phyloP scores from a whole-genome alignment of 169 alveolate genomes.

The Toxoplasma gondii region DNA sequence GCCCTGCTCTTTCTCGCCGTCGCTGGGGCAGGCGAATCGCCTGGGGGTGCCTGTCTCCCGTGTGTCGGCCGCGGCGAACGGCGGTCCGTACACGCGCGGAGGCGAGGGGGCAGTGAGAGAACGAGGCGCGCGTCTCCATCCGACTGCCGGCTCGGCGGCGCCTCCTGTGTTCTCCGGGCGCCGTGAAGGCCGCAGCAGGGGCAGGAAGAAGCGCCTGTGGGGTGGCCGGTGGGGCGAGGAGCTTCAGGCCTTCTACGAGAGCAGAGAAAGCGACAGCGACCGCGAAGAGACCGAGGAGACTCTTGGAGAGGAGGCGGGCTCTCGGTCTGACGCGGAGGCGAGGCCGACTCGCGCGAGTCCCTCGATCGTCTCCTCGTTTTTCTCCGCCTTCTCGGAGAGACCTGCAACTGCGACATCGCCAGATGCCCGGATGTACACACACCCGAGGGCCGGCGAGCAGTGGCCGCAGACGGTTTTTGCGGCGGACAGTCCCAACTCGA shows the following conservation, averaged over 20 bases:
- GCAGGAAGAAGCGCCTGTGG: slow-evolving; percentile 24
- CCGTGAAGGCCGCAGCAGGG: neutral
- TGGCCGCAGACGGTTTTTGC: too few species aligned
- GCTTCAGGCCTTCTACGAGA: slow-evolving; percentile 28
- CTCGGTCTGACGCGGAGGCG: neutral
- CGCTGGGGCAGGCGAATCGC: too few species aligned
- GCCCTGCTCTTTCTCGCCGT: too few species aligned
- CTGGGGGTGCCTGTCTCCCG: too few species aligned
- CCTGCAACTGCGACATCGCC: neutral
- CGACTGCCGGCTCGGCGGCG: neutral
- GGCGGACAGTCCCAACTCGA: too few species aligned
- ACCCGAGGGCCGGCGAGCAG: neutral
- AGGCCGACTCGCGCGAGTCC: neutral
- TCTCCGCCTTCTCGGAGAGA: neutral
- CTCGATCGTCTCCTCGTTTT: neutral
- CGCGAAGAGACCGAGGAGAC: neutral
- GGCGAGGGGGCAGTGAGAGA: neutral
- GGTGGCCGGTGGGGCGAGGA: slow-evolving; percentile 30
- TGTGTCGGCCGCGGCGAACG: too few species aligned
- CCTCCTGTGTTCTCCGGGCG: neutral
- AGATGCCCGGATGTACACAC: neutral
- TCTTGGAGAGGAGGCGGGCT: neutral
- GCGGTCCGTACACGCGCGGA: too few species aligned
- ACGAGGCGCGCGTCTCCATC: neutral
- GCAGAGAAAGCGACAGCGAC: neutral